Evolutionary conservation across 169 alveolate species (phyloP).

Genomic region (Plasmodium malariae): DNA sequence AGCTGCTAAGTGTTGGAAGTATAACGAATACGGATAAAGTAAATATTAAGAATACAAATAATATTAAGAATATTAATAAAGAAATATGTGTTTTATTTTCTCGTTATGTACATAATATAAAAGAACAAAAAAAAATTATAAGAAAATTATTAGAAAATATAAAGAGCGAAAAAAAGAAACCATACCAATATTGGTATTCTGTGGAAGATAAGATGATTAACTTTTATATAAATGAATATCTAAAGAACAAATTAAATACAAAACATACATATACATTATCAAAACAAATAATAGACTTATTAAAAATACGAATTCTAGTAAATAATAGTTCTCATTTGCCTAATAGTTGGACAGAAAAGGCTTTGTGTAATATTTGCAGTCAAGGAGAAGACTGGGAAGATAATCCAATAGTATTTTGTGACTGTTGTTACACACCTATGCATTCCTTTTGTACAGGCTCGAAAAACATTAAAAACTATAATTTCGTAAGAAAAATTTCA

Average conservation of each 20-base stretch:
- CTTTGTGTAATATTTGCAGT: slow-evolving; percentile 85
- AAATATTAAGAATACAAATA: not conserved
- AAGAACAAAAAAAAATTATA: slow-evolving; percentile 64
- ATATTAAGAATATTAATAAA: slow-evolving; percentile 44
- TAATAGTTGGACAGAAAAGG: slow-evolving; percentile 86
- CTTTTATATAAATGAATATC: slow-evolving; percentile 84
- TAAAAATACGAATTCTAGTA: slow-evolving; percentile 78
- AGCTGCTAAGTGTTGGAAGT: not conserved
- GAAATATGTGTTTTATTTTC: slow-evolving; percentile 68
- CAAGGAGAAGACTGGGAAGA: slow-evolving; percentile 89
- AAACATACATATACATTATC: slow-evolving; percentile 84
- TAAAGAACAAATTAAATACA: slow-evolving; percentile 83
- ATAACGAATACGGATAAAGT: not conserved
- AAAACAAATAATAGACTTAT: slow-evolving; percentile 82
- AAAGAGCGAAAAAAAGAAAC: slow-evolving; percentile 68
- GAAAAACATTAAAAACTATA: slow-evolving; percentile 52
- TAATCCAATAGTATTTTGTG: slow-evolving; percentile 87
- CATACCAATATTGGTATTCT: slow-evolving; percentile 80
- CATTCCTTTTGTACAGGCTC: slow-evolving; percentile 78
- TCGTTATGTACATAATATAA: slow-evolving; percentile 58
- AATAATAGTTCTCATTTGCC: slow-evolving; percentile 83
- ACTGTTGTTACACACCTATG: slow-evolving; percentile 88
- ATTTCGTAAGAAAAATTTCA: slow-evolving; percentile 22
- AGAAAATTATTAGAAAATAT: slow-evolving; percentile 45
- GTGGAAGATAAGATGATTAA: slow-evolving; percentile 84